Conservation (phyloP, 306 rosid species). For the Gynostemma pentaphyllum region DNA sequence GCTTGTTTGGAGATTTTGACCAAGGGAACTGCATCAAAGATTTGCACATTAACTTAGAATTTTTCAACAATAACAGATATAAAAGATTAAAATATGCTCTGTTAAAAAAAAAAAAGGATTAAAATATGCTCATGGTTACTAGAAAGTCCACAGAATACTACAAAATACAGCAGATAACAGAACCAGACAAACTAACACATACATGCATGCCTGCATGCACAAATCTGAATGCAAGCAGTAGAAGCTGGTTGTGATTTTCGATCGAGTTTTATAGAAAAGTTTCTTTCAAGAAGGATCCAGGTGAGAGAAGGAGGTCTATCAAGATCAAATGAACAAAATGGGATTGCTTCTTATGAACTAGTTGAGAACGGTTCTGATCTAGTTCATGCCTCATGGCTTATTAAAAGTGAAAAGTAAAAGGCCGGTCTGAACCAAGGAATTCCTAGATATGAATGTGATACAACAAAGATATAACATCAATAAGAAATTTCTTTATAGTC, state of each 20-base stretch:
- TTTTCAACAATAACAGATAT: not conserved
- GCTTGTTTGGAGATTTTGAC: constrained; percentile 24
- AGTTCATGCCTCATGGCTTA: too few relatives aligned
- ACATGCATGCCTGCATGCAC: not conserved
- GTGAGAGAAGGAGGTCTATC: not conserved
- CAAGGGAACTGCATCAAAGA: constrained; percentile 19
- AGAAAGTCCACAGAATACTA: not conserved
- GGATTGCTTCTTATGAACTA: too few relatives aligned
- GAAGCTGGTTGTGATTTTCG: not conserved
- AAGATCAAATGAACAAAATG: too few relatives aligned
- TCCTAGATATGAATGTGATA: too few relatives aligned
- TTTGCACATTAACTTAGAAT: not conserved
- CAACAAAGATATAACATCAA: too few relatives aligned
- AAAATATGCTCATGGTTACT: not conserved
- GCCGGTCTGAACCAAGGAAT: too few relatives aligned
- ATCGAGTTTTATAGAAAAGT: not conserved
- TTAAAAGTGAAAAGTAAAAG: too few relatives aligned
- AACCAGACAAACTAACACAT: not conserved
- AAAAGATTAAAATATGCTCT: not conserved
- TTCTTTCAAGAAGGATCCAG: not conserved
- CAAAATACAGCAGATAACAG: not conserved
- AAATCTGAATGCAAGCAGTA: not conserved
- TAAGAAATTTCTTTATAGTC: too few relatives aligned
- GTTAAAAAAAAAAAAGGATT: too few relatives aligned
- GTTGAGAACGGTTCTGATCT: too few relatives aligned